phyloP scores from a whole-genome alignment of 192 early-diverging fungal species.

The Dispira simplex region DNA sequence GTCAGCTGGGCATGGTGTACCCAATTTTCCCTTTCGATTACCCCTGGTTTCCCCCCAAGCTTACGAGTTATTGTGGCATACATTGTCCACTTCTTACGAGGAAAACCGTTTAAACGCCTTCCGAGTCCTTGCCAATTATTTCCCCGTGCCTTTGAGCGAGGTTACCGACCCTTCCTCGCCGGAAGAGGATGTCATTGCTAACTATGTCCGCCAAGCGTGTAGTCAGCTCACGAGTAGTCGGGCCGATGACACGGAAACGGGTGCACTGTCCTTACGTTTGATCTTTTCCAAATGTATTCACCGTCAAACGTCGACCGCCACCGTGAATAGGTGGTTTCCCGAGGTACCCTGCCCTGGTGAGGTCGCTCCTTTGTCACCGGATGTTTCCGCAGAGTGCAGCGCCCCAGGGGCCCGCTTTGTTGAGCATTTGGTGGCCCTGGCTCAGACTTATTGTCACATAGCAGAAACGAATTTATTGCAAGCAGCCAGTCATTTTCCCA shows the following conservation, averaged over 20 bases:
- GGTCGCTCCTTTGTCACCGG: too few species aligned
- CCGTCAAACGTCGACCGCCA: slow-evolving; percentile 13
- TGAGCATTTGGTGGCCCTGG: slow-evolving; percentile 14
- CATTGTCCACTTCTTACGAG: slow-evolving; percentile 53
- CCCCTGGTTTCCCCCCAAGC: slow-evolving; percentile 26
- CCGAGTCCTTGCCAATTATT: slow-evolving; percentile 40
- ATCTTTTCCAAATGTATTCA: slow-evolving; percentile 66
- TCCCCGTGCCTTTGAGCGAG: slow-evolving; percentile 37
- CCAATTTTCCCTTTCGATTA: slow-evolving; percentile 38
- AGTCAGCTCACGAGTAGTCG: slow-evolving; percentile 43
- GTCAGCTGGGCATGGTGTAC: slow-evolving; percentile 11
- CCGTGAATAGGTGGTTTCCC: neutral
- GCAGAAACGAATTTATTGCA: slow-evolving; percentile 30
- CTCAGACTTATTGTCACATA: slow-evolving; percentile 14
- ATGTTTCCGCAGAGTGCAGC: too few species aligned
- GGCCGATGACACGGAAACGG: slow-evolving; percentile 69
- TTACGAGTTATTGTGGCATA: slow-evolving; percentile 38
- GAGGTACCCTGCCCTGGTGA: too few species aligned
- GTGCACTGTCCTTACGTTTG: slow-evolving; percentile 61
- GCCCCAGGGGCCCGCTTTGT: neutral
- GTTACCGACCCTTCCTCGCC: slow-evolving; percentile 26
- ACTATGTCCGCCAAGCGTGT: slow-evolving; percentile 42
- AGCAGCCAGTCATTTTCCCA: slow-evolving; percentile 28
- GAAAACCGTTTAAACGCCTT: slow-evolving; percentile 59
- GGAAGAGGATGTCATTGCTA: slow-evolving; percentile 23